Conservation (phyloP, 495 filamentous ascomycete genomes). For the Barbatosphaeria neglecta region DNA sequence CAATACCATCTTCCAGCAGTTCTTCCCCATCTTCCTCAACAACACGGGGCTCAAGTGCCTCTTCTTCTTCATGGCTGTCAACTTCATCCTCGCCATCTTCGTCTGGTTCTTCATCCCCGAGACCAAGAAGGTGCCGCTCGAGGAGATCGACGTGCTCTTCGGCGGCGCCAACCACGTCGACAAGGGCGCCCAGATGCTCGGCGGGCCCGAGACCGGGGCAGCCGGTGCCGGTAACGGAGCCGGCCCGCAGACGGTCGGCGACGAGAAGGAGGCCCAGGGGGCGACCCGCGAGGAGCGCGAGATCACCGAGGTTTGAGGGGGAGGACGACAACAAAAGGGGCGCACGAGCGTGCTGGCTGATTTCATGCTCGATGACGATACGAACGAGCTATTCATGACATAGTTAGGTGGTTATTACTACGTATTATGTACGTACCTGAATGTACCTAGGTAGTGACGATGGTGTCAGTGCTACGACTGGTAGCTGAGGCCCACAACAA, state of each 20-base stretch:
- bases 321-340: too few species aligned
- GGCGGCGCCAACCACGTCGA: constrained; percentile 47
- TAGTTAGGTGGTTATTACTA: too few species aligned
- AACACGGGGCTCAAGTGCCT: constrained; percentile 41
- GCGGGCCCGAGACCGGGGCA: constrained; percentile 2
- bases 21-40: constrained; percentile 54
- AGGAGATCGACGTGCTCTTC: constrained; percentile 54
- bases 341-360: too few species aligned
- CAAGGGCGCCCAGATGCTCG: constrained; percentile 30
- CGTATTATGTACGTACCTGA: too few species aligned
- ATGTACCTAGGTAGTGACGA: too few species aligned
- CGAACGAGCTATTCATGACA: too few species aligned
- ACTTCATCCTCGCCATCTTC: constrained; percentile 47
- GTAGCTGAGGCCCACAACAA: too few species aligned
- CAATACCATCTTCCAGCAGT: constrained; percentile 52
- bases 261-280: constrained; percentile 1
- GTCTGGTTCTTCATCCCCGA: constrained; percentile 55
- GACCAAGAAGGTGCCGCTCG: constrained; percentile 51
- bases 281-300: neutral
- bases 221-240: neutral
- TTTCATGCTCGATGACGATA: too few species aligned
- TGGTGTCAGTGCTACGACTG: too few species aligned
- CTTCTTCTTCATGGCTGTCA: constrained; percentile 32
- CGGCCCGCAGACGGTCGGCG: neutral
- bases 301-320: neutral